These are phyloP conservation scores for Mycena kentingensis DNA, from an alignment of 768 basidiomycete genomes.

Conservation along the genomic window DNA sequence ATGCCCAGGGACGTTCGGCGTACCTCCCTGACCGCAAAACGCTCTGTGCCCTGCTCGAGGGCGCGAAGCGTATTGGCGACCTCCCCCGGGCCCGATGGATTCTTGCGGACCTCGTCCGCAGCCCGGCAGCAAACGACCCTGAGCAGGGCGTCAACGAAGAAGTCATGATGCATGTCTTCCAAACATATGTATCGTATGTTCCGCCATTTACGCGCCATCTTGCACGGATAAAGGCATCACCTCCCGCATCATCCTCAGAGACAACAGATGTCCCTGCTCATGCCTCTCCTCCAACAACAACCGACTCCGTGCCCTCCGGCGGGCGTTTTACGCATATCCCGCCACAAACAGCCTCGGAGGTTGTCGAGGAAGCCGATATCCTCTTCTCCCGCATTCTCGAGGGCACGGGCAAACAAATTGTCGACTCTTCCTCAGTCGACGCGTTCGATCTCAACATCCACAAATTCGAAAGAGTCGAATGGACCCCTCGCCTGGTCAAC, in stretches of 20 bases:
- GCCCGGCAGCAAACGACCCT: conserved; percentile 24
- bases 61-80: conserved; percentile 86
- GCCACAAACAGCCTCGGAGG: conserved; percentile 73
- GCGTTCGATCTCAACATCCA: no score
- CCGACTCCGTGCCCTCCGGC: no score
- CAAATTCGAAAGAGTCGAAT: conserved; percentile 58
- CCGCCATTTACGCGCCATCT: conserved; percentile 63
- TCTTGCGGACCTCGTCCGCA: conserved; percentile 75
- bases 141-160: conserved; percentile 56
- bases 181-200: conserved; percentile 80
- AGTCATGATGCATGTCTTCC: conserved; percentile 81
- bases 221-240: conserved; percentile 38
- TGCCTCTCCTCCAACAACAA: no score
- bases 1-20: conserved; percentile 57
- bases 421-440: conserved; percentile 3
- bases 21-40: conserved; percentile 66
- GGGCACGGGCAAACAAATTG: conserved; percentile 33
- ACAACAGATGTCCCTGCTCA: conserved; percentile 2
- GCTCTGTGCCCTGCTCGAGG: conserved; percentile 85
- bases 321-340: conserved; percentile 57
- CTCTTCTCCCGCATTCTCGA: conserved; percentile 64
- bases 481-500: conserved; percentile 69
- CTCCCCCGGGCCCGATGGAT: conserved; percentile 85
- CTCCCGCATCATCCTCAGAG: neutral
- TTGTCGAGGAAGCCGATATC: conserved; percentile 66